Evolutionary conservation across 2,329 filamentous ascomycete genomes (phyloP).

Genomic region (Pseudogymnoascus sp.): DNA sequence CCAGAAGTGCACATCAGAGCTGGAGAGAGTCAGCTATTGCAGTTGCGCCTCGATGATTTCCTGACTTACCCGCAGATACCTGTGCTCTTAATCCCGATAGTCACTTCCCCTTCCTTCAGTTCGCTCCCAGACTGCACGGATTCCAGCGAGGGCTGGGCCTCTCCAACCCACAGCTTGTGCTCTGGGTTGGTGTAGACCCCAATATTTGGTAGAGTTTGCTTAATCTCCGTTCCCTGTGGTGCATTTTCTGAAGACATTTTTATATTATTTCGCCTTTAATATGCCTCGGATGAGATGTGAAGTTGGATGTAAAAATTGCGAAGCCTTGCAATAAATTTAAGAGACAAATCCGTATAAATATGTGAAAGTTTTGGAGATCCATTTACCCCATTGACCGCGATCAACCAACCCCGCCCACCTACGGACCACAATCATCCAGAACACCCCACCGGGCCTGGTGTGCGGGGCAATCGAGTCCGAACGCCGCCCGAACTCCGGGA

Average conservation of each 20-base stretch:
- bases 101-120: constrained; percentile 75
- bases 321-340: neutral
- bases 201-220: constrained; percentile 73
- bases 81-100: constrained; percentile 82
- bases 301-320: neutral
- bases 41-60: neutral
- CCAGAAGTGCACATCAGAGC: constrained; percentile 96
- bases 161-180: constrained; percentile 83
- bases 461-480: neutral
- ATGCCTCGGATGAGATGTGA: neutral
- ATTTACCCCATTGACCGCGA: neutral
- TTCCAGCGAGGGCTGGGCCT: constrained; percentile 68
- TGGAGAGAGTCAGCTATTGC: constrained; percentile 29
- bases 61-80: constrained; percentile 79
- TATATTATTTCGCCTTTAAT: neutral
- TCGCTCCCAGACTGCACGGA: constrained; percentile 59
- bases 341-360: neutral
- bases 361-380: neutral
- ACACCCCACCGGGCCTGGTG: neutral
- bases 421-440: neutral
- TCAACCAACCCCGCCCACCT: neutral
- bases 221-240: constrained; percentile 21
- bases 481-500: neutral
- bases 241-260: constrained; percentile 10
- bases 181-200: constrained; percentile 92